Evolutionary conservation across 768 basidiomycete genomes (phyloP), one percentile per base, ranked within the genome.

Genomic region (Podaxis pistillaris): DNA sequence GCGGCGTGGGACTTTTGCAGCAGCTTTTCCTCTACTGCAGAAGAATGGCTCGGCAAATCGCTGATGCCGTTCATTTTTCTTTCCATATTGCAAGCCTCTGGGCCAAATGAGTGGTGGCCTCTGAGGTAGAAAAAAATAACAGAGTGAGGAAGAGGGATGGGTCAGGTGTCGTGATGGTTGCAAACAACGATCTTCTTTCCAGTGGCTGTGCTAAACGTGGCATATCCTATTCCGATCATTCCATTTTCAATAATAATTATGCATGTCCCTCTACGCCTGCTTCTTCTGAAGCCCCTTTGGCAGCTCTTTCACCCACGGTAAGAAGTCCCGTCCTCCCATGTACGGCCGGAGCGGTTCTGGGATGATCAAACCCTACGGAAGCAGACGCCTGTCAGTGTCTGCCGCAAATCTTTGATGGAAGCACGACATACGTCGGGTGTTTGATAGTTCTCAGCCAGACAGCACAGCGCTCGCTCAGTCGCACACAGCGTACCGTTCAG

Each of bases 371-470:
- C 96, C 96, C 94, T 97, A 71, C 38, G 46, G n/a, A 54, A 33
- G 28, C 37, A 55, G 30, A 28, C 30, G 17, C n/a, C 26, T 19
- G 51, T 67, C 56, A 65, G 61, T 38, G 59, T 19, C 40, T n/a
- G 28, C n/a, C 17, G 9, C 51, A 37, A 38, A 60, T 60, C 64
- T 28, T 28, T 9, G 57, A 19, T 38, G 38, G 54, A 64, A 37
- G 46, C 33, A 8, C 51, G 56, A 80, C 88, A 61, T 69, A 96
- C 96, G 55, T 97, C 94, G 0, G 91, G 83, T 0, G 95, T 98
- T 78, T 99, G 97, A 73, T 96, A 94, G 75, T 98, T 98, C 78
- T 99, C 97, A n/a, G 94, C 96, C 61, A 99, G 69, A 75, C 97
- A 98, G 76, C 96, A 98, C 19, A 98, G 79, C 1, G 97, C 93